These are phyloP conservation scores for Mediolabrus comicus DNA, from an alignment of 108 stramenopile species.

Conservation along the genomic window DNA sequence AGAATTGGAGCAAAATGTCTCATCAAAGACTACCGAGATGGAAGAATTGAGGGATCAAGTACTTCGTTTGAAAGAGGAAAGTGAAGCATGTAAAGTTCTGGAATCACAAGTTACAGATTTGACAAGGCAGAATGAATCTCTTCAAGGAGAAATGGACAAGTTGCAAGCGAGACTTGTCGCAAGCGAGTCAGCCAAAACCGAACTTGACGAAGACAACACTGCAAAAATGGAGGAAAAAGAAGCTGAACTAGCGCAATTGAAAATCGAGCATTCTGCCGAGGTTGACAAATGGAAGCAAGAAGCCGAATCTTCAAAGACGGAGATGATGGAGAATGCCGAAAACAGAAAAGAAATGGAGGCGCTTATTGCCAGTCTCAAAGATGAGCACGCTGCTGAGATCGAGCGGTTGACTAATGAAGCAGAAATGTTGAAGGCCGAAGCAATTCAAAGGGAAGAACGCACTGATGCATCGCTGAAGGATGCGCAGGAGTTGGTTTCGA, in stretches of 20 bases:
- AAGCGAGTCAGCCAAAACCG: background rate
- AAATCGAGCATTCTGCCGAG: background rate
- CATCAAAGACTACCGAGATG: background rate
- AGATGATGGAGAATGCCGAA: background rate
- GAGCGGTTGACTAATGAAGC: background rate
- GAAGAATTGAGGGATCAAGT: background rate
- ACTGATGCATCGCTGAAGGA: background rate
- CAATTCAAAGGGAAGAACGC: background rate
- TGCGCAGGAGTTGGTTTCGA: background rate
- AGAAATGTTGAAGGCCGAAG: background rate
- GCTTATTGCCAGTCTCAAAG: background rate
- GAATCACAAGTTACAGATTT: background rate
- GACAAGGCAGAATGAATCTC: background rate
- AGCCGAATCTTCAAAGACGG: background rate
- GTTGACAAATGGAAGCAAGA: background rate
- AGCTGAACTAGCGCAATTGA: background rate
- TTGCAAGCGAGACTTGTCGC: background rate
- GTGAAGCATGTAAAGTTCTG: background rate
- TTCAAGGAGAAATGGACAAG: background rate
- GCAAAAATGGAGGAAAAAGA: background rate
- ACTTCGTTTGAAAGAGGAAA: background rate
- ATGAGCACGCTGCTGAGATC: background rate
- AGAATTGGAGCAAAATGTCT: background rate
- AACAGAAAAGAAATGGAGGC: too few relatives aligned
- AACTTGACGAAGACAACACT: background rate